Evolutionary conservation across 225 moss, liverwort and hornwort species (phyloP).

Genomic region (Pseudoscleropodium purum): DNA sequence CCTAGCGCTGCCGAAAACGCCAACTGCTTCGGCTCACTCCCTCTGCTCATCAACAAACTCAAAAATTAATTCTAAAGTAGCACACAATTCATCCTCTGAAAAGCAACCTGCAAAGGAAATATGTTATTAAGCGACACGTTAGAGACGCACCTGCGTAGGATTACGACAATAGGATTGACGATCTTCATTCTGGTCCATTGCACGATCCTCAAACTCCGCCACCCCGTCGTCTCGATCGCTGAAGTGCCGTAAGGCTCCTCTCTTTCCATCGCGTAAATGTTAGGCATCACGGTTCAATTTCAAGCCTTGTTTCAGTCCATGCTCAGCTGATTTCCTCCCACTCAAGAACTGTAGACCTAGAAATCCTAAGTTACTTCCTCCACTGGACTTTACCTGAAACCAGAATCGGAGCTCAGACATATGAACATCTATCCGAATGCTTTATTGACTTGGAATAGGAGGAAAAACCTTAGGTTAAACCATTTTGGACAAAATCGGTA

Average conservation of each 20-base stretch:
- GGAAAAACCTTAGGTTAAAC: not conserved
- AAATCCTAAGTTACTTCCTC: not conserved
- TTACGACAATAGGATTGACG: conserved; percentile 37
- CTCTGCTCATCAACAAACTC: conserved; percentile 15
- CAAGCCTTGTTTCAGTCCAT: not conserved
- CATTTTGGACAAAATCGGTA: not conserved
- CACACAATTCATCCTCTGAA: not conserved
- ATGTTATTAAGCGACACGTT: not conserved
- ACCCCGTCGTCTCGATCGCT: conserved; percentile 16
- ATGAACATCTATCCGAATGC: not conserved
- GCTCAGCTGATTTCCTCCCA: not conserved
- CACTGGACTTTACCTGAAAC: not conserved
- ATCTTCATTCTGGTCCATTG: conserved; percentile 47
- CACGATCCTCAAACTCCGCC: conserved; percentile 39
- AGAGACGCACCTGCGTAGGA: conserved; percentile 35
- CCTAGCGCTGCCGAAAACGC: conserved; percentile 77
- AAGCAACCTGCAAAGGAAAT: not conserved
- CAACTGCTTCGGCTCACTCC: conserved; percentile 71
- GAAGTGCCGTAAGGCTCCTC: not conserved
- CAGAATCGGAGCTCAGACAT: not conserved
- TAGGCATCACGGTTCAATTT: conserved; percentile 5
- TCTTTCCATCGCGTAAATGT: conserved; percentile 16
- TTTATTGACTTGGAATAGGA: not conserved
- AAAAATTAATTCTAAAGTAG: not conserved
- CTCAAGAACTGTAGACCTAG: not conserved